These are phyloP conservation scores for Sungouiozyma ichnusensis DNA, from an alignment of 805 yeast species.

Conservation along the genomic window DNA sequence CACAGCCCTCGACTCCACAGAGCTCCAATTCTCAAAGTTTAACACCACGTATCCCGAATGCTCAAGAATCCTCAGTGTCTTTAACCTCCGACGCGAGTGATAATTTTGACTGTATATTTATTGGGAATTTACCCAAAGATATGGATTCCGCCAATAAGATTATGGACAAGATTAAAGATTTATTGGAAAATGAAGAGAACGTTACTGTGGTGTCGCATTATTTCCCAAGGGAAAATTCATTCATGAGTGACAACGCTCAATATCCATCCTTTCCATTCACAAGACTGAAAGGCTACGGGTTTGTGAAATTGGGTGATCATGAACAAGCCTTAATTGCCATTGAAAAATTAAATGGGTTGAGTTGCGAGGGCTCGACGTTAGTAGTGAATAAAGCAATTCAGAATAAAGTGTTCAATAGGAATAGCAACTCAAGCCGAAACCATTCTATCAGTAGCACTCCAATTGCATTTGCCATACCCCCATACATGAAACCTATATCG, in stretches of 20 bases:
- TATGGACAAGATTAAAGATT: constrained; percentile 34
- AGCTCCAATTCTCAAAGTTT: too few species aligned
- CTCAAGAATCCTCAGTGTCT: background rate
- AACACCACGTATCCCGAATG: too few species aligned
- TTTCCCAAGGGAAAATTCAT: constrained; percentile 20
- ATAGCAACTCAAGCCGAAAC: background rate
- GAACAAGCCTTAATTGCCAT: constrained; percentile 41
- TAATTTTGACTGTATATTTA: constrained; percentile 44
- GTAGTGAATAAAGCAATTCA: constrained; percentile 32
- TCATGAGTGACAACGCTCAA: background rate
- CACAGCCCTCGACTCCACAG: background rate
- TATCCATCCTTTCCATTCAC: constrained; percentile 5
- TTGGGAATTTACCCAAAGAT: constrained; percentile 38
- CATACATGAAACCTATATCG: background rate
- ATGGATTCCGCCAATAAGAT: constrained; percentile 15
- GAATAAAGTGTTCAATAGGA: constrained; percentile 13
- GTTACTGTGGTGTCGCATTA: constrained; percentile 20
- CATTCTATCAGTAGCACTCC: background rate
- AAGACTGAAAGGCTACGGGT: constrained; percentile 38
- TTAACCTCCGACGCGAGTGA: constrained; percentile 30
- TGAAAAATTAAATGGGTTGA: constrained; percentile 37
- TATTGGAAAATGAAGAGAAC: constrained; percentile 36
- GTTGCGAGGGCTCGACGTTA: constrained; percentile 24
- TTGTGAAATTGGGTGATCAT: constrained; percentile 40
- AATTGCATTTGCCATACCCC: background rate